Evolutionary conservation across 140 eudicot genomes (phyloP).

Genomic region (Flaveria floridana): DNA sequence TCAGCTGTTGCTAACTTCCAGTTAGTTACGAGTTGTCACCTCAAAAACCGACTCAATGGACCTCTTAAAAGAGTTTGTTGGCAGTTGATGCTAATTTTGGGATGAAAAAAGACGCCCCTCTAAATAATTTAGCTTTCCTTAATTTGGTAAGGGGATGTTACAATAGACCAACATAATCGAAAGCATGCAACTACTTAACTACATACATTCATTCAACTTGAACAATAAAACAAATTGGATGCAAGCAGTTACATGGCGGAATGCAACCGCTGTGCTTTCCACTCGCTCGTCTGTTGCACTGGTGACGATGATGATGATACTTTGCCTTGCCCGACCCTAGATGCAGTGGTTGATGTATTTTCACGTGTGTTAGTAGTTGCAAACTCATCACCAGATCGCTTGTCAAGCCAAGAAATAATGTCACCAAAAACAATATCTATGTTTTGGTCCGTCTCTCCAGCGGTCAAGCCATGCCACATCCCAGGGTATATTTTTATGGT

Average conservation of each 20-base stretch:
- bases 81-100: neutral
- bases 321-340: neutral
- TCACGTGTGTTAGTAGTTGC: neutral
- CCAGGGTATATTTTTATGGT: conserved; percentile 78
- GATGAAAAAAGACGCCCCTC: neutral
- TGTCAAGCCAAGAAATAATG: conserved; percentile 81
- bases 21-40: too few relatives aligned
- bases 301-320: neutral
- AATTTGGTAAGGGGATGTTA: neutral
- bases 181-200: neutral
- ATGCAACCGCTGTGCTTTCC: conserved; percentile 24
- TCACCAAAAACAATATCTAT: conserved; percentile 66
- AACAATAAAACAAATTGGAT: conserved; percentile 11
- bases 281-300: neutral
- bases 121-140: neutral
- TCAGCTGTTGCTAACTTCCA: too few relatives aligned
- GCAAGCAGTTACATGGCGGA: conserved; percentile 26
- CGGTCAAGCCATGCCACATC: conserved; percentile 92
- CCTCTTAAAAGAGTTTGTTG: neutral
- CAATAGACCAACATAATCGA: neutral
- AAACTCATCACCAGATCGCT: conserved; percentile 33
- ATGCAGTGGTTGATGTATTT: neutral
- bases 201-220: conserved; percentile 3
- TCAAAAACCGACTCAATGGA: too few relatives aligned
- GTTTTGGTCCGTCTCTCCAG: conserved; percentile 85